phyloP scores from a whole-genome alignment of 257 asterid species.

The Dorcoceras hygrometricum region DNA sequence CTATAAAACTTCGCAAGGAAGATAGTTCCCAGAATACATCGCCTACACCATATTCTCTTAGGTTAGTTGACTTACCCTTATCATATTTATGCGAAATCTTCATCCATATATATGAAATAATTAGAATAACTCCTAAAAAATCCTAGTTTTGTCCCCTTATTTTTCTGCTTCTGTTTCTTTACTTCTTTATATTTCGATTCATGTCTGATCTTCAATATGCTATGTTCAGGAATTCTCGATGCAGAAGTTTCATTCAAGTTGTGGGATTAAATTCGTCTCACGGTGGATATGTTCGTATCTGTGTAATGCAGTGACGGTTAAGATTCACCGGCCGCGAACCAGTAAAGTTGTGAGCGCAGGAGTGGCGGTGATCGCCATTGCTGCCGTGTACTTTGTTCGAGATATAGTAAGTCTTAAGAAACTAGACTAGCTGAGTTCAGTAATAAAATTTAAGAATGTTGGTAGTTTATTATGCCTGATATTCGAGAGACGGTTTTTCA shows the following conservation, averaged over 20 bases:
- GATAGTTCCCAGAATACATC: slow-evolving; percentile 32
- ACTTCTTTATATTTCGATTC: slow-evolving; percentile 7
- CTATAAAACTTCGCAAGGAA: slow-evolving; percentile 39
- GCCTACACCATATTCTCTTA: slow-evolving; percentile 29
- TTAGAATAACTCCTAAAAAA: slow-evolving; percentile 5
- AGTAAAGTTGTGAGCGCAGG: slow-evolving; percentile 45
- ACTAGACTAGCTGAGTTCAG: slow-evolving; percentile 4
- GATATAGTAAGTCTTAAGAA: slow-evolving; percentile 20
- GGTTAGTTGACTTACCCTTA: slow-evolving; percentile 40
- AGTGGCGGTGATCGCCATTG: slow-evolving; percentile 43
- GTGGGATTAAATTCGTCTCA: slow-evolving; percentile 48
- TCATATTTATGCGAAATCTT: not conserved
- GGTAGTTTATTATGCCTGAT: not conserved
- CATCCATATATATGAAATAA: slow-evolving; percentile 2
- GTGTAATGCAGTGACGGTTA: slow-evolving; percentile 26
- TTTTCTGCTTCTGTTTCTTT: not conserved
- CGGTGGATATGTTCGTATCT: slow-evolving; percentile 56
- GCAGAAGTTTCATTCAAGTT: slow-evolving; percentile 53
- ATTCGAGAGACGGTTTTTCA: not conserved
- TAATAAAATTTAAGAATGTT: not conserved
- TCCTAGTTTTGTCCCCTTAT: not conserved
- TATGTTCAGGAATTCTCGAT: slow-evolving; percentile 63
- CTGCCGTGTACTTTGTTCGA: slow-evolving; percentile 40
- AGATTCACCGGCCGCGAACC: slow-evolving; percentile 27
- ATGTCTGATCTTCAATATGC: slow-evolving; percentile 23